Evolutionary conservation across 228 moss, liverwort and hornwort genomes (phyloP), one percentile per base, ranked within the genome.

Genomic region (Sphagnum fallax): DNA sequence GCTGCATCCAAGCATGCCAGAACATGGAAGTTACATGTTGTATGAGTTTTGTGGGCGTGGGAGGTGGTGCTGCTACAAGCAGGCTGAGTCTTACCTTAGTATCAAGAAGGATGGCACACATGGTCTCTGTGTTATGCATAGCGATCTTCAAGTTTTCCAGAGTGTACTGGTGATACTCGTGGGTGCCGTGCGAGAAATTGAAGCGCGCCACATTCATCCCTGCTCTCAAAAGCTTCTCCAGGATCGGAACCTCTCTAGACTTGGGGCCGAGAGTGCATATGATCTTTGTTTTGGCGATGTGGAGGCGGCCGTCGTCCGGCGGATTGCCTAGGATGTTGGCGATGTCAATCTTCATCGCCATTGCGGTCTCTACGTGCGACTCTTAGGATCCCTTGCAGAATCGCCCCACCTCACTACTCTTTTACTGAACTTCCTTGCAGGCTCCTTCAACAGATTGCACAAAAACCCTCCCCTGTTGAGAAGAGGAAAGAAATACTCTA

Each of bases 191-290:
- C 49, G 92, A 92, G 49, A 92, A 92, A 78, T 92, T 92, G 67
- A 92, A 92, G 15, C 92, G 73, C 4, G 92, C 92, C 9, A 92
- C 92, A 60, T 92, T 92, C 89, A 92, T 92, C 47, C 92, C 92
- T 2, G 89, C 89, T 48, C 77, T 77, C 48, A 92, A 72, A 73
- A 92, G 81, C 73, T 87, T 89, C 82, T 92, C 89, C 66, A 92
- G 63, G 0, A 84, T 78, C 4, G 75, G 75, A 47, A 81, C 79
- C 74, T 85, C 85, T 67, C 85, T 78, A 65, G 85, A 85, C 50
- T 85, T 85, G 65, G 85, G 85, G 62, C 85, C 85, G 60, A 85
- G 72, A 18, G 85, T 85, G 75, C 85, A 96, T 51, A 94, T 78
- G 49, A 84, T 84, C 47, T 84, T 80, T 66, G 83, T 84, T 60